Percentiles rank a stretch among this genome's conserved stretches.
Evolutionary conservation across 352 stramenopile species (phyloP).

Genomic region (Pythium pyrilobum): DNA sequence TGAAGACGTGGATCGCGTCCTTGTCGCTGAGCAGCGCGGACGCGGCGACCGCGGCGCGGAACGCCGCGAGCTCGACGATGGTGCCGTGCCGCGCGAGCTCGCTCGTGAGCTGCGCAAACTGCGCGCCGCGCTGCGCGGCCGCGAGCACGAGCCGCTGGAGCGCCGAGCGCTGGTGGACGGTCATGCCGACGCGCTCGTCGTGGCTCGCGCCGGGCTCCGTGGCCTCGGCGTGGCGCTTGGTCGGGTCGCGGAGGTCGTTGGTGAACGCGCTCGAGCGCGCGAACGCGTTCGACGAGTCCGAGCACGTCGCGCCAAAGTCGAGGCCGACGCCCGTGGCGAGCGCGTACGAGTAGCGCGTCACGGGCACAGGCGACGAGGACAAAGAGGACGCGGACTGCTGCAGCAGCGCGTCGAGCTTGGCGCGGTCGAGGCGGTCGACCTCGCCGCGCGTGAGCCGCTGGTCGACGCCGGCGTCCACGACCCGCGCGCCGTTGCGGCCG

Average conservation of each 20-base stretch:
- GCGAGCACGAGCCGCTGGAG: slow-evolving; percentile 36
- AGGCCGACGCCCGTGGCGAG: slow-evolving; percentile 49
- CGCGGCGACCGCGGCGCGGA: slow-evolving; percentile 26
- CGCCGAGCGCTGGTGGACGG: slow-evolving; percentile 53
- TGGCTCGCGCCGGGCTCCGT: slow-evolving; percentile 46
- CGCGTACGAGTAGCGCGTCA: slow-evolving; percentile 70
- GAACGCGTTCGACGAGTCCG: slow-evolving; percentile 56
- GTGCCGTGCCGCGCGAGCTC: slow-evolving; percentile 5
- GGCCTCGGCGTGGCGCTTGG: slow-evolving; percentile 63
- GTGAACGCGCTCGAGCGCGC: slow-evolving; percentile 64
- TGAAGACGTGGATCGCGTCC: slow-evolving; percentile 74
- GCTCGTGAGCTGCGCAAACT: not conserved
- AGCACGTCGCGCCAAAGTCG: slow-evolving; percentile 44
- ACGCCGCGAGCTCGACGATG: slow-evolving; percentile 46
- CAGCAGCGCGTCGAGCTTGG: slow-evolving; percentile 50
- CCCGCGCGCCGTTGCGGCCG: slow-evolving; percentile 44
- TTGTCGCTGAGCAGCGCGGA: slow-evolving; percentile 22
- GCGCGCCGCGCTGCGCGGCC: slow-evolving; percentile 15
- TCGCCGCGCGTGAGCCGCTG: slow-evolving; percentile 59
- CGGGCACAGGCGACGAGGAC: too few species aligned
- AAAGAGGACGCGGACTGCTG: slow-evolving; percentile 13
- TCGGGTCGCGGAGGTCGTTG: slow-evolving; percentile 58
- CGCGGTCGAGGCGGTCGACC: slow-evolving; percentile 71
- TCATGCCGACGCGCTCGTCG: slow-evolving; percentile 51
- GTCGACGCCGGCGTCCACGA: slow-evolving; percentile 43